Evolutionary conservation across 1,284 basidiomycete species (phyloP).

Genomic region (Wallemia ichthyophaga): DNA sequence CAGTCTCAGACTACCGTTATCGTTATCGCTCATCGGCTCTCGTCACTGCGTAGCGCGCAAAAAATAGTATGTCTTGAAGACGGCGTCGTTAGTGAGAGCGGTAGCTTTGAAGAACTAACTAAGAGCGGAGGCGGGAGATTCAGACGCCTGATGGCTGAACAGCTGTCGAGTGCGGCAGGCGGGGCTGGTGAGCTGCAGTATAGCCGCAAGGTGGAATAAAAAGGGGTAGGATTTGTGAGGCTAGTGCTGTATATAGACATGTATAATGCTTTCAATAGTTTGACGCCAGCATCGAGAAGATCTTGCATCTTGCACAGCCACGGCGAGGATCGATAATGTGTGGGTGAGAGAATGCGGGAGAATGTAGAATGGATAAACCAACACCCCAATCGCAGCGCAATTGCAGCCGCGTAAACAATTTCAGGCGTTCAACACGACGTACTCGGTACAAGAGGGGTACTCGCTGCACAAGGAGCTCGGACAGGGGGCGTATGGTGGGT

Average conservation of each 20-base stretch:
- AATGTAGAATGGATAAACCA: too few species aligned
- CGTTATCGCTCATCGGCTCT: background rate
- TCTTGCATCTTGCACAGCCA: background rate
- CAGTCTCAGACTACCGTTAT: background rate
- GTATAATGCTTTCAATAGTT: too few species aligned
- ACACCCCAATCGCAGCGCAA: too few species aligned
- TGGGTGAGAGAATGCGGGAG: too few species aligned
- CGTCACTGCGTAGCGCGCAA: background rate
- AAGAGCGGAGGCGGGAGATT: background rate
- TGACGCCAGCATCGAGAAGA: background rate
- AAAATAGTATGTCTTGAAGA: background rate
- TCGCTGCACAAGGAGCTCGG: constrained; percentile 82
- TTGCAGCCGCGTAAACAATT: constrained; percentile 28
- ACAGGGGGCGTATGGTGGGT: constrained; percentile 54
- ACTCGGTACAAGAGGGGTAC: constrained; percentile 70
- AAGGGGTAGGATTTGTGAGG: too few species aligned
- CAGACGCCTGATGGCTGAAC: background rate
- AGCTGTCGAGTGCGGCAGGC: background rate
- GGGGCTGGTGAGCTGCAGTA: too few species aligned
- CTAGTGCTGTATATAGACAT: too few species aligned
- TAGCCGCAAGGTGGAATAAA: too few species aligned
- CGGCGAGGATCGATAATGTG: background rate
- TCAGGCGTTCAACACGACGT: constrained; percentile 46
- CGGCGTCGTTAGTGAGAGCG: background rate
- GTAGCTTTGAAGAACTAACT: background rate